Percentiles rank a stretch among this genome's conserved stretches.
phyloP scores from a whole-genome alignment of 2,329 filamentous ascomycete species.

The Epichloe coenophiala region DNA sequence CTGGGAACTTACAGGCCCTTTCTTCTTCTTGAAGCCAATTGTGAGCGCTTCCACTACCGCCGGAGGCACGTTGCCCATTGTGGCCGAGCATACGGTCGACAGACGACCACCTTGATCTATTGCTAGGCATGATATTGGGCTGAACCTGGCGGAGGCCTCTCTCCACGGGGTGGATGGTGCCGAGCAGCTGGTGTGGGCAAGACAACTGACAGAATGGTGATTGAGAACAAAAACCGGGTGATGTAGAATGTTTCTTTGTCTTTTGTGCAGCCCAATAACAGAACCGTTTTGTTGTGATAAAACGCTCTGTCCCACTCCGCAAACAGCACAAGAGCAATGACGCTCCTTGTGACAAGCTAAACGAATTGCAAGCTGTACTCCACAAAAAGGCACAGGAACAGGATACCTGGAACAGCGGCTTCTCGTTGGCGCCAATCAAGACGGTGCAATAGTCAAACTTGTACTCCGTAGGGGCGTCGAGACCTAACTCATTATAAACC shows the following conservation, averaged over 20 bases:
- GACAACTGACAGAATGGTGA: background rate
- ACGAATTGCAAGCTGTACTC: background rate
- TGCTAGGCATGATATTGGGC: conserved; percentile 7
- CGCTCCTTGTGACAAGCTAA: background rate
- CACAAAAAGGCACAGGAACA: too few species aligned
- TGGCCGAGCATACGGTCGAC: conserved; percentile 18
- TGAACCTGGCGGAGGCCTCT: background rate
- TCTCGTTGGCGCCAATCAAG: background rate
- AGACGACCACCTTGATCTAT: conserved; percentile 16
- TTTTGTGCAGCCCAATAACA: too few species aligned
- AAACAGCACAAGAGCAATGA: background rate
- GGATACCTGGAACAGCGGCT: background rate
- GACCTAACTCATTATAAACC: background rate
- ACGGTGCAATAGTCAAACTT: background rate
- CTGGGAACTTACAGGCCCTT: conserved; percentile 27
- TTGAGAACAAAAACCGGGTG: too few species aligned
- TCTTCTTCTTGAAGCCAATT: conserved; percentile 30
- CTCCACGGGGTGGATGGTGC: background rate
- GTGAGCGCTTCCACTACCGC: conserved; percentile 12
- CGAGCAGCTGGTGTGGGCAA: background rate
- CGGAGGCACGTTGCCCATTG: conserved; percentile 8
- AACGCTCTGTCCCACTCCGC: background rate
- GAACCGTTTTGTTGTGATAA: background rate
- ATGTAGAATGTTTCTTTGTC: too few species aligned
- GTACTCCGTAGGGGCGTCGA: background rate